Percentiles rank a stretch among this genome's conserved stretches.
phyloP scores from a whole-genome alignment of 345 rosid genomes.

The Carallia brachiata region DNA sequence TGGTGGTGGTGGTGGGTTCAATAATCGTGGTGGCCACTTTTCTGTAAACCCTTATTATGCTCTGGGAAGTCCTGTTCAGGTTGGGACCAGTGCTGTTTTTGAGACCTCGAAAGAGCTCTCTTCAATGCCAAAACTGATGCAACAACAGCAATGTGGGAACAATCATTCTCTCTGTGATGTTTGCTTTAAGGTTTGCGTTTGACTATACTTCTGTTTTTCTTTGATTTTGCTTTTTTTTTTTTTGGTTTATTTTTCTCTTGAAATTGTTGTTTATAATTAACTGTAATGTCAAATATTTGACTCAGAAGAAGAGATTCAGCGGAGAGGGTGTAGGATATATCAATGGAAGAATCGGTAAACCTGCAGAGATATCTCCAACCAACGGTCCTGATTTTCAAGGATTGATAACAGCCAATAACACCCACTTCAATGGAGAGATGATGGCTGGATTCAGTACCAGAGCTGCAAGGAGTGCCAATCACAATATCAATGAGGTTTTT shows the following conservation, averaged over 20 bases:
- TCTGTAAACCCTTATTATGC: slow-evolving; percentile 29
- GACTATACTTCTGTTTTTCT: background rate
- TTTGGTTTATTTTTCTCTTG: background rate
- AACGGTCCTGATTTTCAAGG: slow-evolving; percentile 22
- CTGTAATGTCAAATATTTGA: slow-evolving; percentile 1
- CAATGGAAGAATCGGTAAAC: slow-evolving; percentile 26
- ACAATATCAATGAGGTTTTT: slow-evolving; percentile 24
- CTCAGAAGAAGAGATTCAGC: slow-evolving; percentile 50
- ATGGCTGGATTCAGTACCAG: slow-evolving; percentile 18
- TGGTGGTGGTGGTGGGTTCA: slow-evolving; percentile 9
- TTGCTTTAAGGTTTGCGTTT: slow-evolving; percentile 54
- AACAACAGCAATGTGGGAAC: slow-evolving; percentile 30
- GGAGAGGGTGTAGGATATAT: slow-evolving; percentile 28
- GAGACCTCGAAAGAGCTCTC: slow-evolving; percentile 68
- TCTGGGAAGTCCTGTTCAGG: slow-evolving; percentile 22
- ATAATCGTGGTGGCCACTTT: slow-evolving; percentile 34
- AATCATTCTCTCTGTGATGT: slow-evolving; percentile 36
- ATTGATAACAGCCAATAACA: slow-evolving; percentile 21
- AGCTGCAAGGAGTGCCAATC: slow-evolving; percentile 25
- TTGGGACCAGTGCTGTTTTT: slow-evolving; percentile 2
- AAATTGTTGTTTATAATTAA: too few relatives aligned
- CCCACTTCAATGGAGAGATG: slow-evolving; percentile 13
- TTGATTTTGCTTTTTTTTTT: too few relatives aligned
- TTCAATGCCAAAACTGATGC: slow-evolving; percentile 65
- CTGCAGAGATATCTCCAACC: slow-evolving; percentile 4